Evolutionary conservation across 2,329 filamentous ascomycete species (phyloP).

Genomic region (Colletotrichum costaricense): DNA sequence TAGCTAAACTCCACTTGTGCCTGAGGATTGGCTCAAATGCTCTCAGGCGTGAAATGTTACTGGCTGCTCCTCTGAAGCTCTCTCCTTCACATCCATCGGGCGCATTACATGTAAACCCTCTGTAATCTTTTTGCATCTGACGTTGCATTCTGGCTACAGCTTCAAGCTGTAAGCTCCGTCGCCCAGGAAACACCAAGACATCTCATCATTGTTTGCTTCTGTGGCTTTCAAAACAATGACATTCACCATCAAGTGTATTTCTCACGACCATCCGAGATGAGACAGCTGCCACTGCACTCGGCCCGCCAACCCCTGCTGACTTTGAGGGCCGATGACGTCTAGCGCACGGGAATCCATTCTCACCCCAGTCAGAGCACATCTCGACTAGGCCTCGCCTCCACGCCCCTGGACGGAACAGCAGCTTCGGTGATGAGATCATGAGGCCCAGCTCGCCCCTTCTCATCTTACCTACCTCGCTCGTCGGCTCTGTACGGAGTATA

Average conservation of each 20-base stretch:
- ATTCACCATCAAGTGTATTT: not conserved
- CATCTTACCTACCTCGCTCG: not conserved
- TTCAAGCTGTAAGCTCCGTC: not conserved
- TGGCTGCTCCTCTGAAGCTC: not conserved
- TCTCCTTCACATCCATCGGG: not conserved
- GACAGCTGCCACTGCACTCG: conserved; percentile 15
- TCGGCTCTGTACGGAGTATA: not conserved
- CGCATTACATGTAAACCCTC: not conserved
- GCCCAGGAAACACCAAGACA: not conserved
- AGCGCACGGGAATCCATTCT: conserved; percentile 12
- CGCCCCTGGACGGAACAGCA: not conserved
- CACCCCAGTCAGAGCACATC: conserved; percentile 13
- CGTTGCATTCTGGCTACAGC: not conserved
- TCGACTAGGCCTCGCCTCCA: too few species aligned
- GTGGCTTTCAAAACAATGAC: not conserved
- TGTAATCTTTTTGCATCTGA: conserved; percentile 5
- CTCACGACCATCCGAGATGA: not conserved
- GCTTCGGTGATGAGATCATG: conserved; percentile 17
- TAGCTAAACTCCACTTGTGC: not conserved
- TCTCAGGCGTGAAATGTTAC: not conserved
- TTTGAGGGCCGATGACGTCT: conserved; percentile 22
- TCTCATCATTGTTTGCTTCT: not conserved
- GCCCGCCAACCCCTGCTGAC: conserved; percentile 13
- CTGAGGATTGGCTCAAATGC: not conserved
- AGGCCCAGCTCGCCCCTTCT: not conserved